These are phyloP conservation scores for Melampsora larici-populina DNA, from an alignment of 1,284 basidiomycete species.

Conservation along the genomic window DNA sequence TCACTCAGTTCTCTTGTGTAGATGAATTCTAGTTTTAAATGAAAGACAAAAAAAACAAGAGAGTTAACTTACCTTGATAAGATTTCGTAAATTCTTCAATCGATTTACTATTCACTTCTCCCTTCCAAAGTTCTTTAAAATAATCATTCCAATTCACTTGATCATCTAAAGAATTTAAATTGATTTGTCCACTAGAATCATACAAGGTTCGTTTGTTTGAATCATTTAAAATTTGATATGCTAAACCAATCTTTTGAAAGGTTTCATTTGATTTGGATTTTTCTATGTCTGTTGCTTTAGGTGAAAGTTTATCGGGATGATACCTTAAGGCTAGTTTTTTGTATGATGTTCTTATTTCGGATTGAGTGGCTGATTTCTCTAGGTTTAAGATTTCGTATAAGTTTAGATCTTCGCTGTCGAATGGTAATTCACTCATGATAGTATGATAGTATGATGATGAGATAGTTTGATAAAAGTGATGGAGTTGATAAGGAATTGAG, in stretches of 20 bases:
- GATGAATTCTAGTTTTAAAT: no score
- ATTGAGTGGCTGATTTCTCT: constrained; percentile 5
- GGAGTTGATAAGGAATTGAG: background rate
- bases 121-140: constrained; percentile 41
- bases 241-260: constrained; percentile 33
- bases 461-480: no score
- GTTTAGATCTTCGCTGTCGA: background rate
- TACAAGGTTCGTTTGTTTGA: constrained; percentile 11
- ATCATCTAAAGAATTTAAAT: constrained; percentile 14
- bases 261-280: constrained; percentile 11
- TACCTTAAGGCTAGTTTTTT: constrained; percentile 24
- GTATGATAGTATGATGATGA: no score
- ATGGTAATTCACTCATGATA: no score
- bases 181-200: constrained; percentile 17
- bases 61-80: constrained; percentile 26
- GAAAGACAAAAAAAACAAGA: no score
- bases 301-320: constrained; percentile 38
- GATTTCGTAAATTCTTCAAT: constrained; percentile 43
- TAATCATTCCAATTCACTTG: constrained; percentile 33
- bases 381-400: constrained; percentile 18
- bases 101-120: constrained; percentile 36
- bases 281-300: background rate
- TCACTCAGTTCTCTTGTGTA: no score
- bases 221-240: constrained; percentile 40
- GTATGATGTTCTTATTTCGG: constrained; percentile 27